phyloP scores from a whole-genome alignment of 352 stramenopile genomes.

The Phytopythium montanum region DNA sequence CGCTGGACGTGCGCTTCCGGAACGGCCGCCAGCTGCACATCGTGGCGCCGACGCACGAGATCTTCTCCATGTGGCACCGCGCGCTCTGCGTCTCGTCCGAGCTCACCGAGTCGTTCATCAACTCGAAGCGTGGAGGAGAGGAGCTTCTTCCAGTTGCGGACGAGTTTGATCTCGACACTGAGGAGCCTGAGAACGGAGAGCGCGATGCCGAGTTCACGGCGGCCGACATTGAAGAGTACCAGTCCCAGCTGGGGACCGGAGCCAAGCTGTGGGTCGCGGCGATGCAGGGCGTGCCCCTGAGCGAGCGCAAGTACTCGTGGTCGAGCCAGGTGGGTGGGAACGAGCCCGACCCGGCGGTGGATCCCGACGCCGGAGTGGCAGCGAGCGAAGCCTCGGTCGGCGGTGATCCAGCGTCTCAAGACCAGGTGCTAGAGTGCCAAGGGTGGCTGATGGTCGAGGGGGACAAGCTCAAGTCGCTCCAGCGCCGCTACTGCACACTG shows the following conservation, averaged over 20 bases:
- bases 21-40: constrained; percentile 68
- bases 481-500: constrained; percentile 72
- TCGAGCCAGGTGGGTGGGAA: constrained; percentile 12
- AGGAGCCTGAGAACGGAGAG: constrained; percentile 21
- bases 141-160: constrained; percentile 17
- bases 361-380: constrained; percentile 7
- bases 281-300: constrained; percentile 34
- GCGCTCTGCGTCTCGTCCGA: constrained; percentile 53
- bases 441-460: constrained; percentile 73
- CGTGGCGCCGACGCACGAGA: constrained; percentile 46
- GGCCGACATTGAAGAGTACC: constrained; percentile 25
- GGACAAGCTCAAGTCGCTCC: constrained; percentile 63
- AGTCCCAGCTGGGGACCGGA: constrained; percentile 25
- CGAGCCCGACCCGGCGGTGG: constrained; percentile 16
- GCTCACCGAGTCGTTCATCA: constrained; percentile 50
- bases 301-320: constrained; percentile 28
- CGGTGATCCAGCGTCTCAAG: no score
- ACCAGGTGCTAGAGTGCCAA: constrained; percentile 9
- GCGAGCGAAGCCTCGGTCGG: neutral
- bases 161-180: constrained; percentile 45
- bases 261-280: constrained; percentile 52
- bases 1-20: constrained; percentile 67
- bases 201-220: constrained; percentile 28
- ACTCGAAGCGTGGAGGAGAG: neutral
- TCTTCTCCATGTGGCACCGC: constrained; percentile 53